A percentile compares a stretch with the other conserved stretches of the same genome.
phyloP scores from a whole-genome alignment of 805 yeast species.

The Pachysolen tannophilus region DNA sequence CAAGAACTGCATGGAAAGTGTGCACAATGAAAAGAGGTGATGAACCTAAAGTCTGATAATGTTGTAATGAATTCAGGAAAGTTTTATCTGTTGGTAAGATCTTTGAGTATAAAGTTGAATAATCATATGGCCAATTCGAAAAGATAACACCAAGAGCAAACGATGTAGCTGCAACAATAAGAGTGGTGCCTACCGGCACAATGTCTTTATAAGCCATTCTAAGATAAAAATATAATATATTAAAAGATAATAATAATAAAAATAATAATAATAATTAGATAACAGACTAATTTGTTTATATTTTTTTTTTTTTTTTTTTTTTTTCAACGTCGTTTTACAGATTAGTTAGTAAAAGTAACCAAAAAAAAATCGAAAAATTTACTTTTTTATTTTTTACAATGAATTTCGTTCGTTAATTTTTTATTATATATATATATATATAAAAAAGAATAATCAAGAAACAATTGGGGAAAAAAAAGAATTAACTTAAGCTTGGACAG shows the following conservation, averaged over 20 bases:
- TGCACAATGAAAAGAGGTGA: constrained; percentile 54
- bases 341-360: no score
- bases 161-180: constrained; percentile 44
- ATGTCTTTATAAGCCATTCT: constrained; percentile 26
- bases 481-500: constrained; percentile 10
- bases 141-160: constrained; percentile 76
- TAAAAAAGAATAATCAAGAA: no score
- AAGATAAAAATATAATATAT: background rate
- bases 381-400: no score
- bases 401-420: no score
- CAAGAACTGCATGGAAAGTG: constrained; percentile 52
- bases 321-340: no score
- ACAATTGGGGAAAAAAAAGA: constrained; percentile 1
- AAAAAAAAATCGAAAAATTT: no score
- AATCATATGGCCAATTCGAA: constrained; percentile 78
- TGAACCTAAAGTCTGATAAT: constrained; percentile 68
- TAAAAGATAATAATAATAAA: no score
- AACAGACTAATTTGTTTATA: no score
- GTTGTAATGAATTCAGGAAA: constrained; percentile 55
- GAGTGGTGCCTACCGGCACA: constrained; percentile 34
- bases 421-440: no score
- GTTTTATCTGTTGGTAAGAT: constrained; percentile 37
- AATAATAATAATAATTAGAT: no score
- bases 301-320: no score
- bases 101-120: constrained; percentile 46